A percentile compares a stretch with the other conserved stretches of the same genome.
phyloP scores from a whole-genome alignment of 2,329 filamentous ascomycete genomes.

The Colletotrichum sp. region DNA sequence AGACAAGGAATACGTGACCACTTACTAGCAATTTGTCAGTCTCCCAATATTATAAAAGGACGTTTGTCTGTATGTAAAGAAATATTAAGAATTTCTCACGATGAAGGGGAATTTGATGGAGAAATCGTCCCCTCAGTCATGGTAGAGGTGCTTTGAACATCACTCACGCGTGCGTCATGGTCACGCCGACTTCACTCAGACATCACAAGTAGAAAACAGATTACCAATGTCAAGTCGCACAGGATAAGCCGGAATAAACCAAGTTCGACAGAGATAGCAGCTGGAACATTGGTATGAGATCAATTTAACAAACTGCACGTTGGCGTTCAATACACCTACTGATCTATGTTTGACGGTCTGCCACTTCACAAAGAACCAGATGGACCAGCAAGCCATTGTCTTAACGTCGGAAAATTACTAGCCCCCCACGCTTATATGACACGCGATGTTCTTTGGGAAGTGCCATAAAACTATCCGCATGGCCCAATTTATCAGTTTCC shows the following conservation, averaged over 20 bases:
- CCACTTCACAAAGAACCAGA: background rate
- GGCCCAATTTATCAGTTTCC: background rate
- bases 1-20: too few species aligned
- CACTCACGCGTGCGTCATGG: background rate
- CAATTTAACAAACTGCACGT: too few species aligned
- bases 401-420: fast-evolving
- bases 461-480: background rate
- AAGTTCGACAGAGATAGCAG: background rate
- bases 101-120: too few species aligned
- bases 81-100: too few species aligned
- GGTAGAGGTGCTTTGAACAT: too few species aligned
- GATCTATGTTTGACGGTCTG: background rate
- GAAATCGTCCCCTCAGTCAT: too few species aligned
- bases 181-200: background rate
- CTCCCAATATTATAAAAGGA: too few species aligned
- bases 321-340: background rate
- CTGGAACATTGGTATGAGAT: too few species aligned
- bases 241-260: fast-evolving
- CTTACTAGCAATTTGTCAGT: too few species aligned
- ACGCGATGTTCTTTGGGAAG: fast-evolving
- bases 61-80: too few species aligned
- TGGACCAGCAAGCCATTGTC: background rate
- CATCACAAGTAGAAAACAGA: background rate
- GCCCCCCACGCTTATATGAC: background rate
- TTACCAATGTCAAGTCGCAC: too few species aligned